These are phyloP conservation scores for Linanthus parryae DNA, from an alignment of 148 eudicot species.

Conservation along the genomic window DNA sequence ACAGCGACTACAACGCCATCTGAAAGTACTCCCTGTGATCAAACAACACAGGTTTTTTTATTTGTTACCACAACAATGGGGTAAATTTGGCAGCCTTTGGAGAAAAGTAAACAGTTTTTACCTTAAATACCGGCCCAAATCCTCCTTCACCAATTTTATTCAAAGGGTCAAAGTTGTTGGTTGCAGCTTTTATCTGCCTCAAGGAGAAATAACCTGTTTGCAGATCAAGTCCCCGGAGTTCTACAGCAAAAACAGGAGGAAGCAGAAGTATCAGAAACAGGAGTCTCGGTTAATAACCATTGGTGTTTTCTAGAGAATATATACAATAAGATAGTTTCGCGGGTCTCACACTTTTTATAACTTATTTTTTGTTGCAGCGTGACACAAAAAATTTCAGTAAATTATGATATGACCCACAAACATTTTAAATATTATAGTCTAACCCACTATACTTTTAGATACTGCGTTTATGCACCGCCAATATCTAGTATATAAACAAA, in stretches of 20 bases:
- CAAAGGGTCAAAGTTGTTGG: slow-evolving; percentile 44
- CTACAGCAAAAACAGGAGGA: slow-evolving; percentile 26
- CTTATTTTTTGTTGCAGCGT: too few species aligned
- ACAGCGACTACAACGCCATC: slow-evolving; percentile 79
- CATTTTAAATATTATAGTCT: too few species aligned
- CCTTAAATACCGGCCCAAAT: slow-evolving; percentile 92
- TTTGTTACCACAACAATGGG: background rate
- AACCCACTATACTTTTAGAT: too few species aligned
- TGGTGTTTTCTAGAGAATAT: too few species aligned
- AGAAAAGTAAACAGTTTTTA: slow-evolving; percentile 6
- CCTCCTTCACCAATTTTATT: slow-evolving; percentile 92
- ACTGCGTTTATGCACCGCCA: too few species aligned
- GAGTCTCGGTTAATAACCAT: too few species aligned
- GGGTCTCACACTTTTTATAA: too few species aligned
- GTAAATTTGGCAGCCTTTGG: background rate
- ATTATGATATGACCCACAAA: too few species aligned
- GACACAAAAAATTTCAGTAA: too few species aligned
- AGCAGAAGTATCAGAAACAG: background rate
- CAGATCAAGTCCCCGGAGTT: slow-evolving; percentile 43
- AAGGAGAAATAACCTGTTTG: slow-evolving; percentile 67
- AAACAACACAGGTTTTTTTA: background rate
- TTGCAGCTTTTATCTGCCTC: slow-evolving; percentile 74
- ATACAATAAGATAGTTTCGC: too few species aligned
- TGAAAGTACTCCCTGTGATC: slow-evolving; percentile 52
- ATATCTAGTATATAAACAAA: too few species aligned